Base-by-base conservation (phyloP, 352 stramenopile genomes). In the Pseudoperonospora humuli region DNA sequence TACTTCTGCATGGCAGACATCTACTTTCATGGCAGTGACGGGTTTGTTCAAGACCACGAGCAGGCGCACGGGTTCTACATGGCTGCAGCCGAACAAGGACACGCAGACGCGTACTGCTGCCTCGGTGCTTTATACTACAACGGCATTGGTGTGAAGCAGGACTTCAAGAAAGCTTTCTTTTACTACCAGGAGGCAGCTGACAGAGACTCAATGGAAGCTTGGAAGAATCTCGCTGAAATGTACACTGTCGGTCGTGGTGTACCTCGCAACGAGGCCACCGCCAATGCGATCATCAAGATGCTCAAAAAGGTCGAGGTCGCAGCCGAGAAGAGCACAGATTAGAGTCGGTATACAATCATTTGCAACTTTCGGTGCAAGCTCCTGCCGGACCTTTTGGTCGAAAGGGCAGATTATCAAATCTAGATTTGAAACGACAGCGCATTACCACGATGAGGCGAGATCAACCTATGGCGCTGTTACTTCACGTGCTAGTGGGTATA, bases 191-290 rank as follows among this genome's bases (percentile, higher is more conserved):
- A 86, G 33, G 81, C 84, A 3, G 84, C 81, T 13, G 80, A 93
- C 31, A 68, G 64, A 25, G 61, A 91, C 62, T 92, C 78, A 31
- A 84, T 90, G 66, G 69, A 85, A 47, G 78, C 81, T 5, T 93
- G 81, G 81, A 90, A 93, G 57, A 93, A 91, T 53, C 64, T 93
- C 5, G 81, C 81, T 10, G 81, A 91, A 39, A 93, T 93, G 81
- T 90, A 93, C 51, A 77, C 66, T 17, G 52, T 78, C 13, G 81
- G 81, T 13, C 67, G 67, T 24, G 81, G 81, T 23, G 79, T 93
- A 19, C 76, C 78, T 11, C 70, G 78, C 45, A 93, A 83, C 42
- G 66, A 88, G 26, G 72, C 76, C 14, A 88, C 77, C 37, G 81
- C 81, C 28, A 68, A 82, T 11, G 81, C 78, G 13, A 93, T 93